phyloP scores from a whole-genome alignment of 305 asterid genomes.

The Andrographis paniculata region DNA sequence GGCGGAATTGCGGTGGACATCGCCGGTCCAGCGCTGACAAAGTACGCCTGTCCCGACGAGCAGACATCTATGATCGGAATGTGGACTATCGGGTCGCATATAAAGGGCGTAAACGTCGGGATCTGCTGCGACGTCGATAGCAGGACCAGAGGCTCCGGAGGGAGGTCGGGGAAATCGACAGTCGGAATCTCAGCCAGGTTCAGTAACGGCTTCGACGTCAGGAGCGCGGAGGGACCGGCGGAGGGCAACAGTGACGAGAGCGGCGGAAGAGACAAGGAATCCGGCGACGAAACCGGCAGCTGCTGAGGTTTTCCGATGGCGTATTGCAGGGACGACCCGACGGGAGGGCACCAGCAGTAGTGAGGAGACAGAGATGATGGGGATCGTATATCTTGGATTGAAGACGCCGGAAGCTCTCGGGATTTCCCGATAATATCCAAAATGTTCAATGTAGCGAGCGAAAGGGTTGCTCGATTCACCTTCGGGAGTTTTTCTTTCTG shows the following conservation, averaged over 20 bases:
- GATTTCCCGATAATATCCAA: slow-evolving; percentile 30
- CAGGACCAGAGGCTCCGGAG: slow-evolving; percentile 45
- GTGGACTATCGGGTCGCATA: slow-evolving; percentile 87
- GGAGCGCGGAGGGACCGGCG: not conserved
- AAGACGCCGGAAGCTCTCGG: slow-evolving; percentile 20
- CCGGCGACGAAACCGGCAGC: slow-evolving; percentile 24
- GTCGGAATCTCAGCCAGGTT: slow-evolving; percentile 39
- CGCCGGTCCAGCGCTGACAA: slow-evolving; percentile 70
- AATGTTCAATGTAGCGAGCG: slow-evolving; percentile 27
- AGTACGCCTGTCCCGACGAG: slow-evolving; percentile 91
- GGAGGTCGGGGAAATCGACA: slow-evolving; percentile 49
- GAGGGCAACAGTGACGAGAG: slow-evolving; percentile 45
- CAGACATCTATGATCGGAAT: slow-evolving; percentile 81
- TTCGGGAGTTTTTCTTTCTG: slow-evolving; percentile 32
- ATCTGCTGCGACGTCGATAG: slow-evolving; percentile 67
- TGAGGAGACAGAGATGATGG: slow-evolving; percentile 52
- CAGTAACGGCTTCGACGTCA: slow-evolving; percentile 37
- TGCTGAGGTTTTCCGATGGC: slow-evolving; percentile 27
- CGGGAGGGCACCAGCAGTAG: slow-evolving; percentile 87
- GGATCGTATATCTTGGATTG: slow-evolving; percentile 27
- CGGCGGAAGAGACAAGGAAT: slow-evolving; percentile 46
- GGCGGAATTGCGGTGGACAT: slow-evolving; percentile 53
- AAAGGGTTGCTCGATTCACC: slow-evolving; percentile 18
- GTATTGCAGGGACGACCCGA: slow-evolving; percentile 41
- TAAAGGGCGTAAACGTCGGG: slow-evolving; percentile 63